Percentiles rank a stretch among this genome's conserved stretches.
These are phyloP conservation scores for Colletotrichum agaves DNA, from an alignment of 2,329 filamentous ascomycete genomes.

Conservation along the genomic window DNA sequence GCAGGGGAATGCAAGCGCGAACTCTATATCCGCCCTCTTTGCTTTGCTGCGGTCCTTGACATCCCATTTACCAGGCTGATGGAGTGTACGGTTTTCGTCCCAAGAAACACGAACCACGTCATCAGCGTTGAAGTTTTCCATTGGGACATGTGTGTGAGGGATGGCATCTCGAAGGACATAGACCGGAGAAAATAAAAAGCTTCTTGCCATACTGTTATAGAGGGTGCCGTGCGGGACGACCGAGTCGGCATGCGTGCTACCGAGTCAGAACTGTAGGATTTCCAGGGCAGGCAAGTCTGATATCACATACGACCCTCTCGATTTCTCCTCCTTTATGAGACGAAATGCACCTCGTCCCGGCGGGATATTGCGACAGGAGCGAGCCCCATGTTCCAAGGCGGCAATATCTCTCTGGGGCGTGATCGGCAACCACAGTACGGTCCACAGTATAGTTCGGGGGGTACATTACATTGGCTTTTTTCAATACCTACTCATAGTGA, in stretches of 20 bases:
- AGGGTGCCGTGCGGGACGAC: background rate
- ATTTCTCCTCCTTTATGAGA: constrained; percentile 4
- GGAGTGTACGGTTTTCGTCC: constrained; percentile 15
- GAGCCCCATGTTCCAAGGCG: constrained; percentile 6
- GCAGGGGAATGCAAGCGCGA: constrained; percentile 16
- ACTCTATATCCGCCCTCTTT: constrained; percentile 20
- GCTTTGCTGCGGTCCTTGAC: background rate
- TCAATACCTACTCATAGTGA: too few species aligned
- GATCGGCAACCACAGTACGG: too few species aligned
- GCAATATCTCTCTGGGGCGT: background rate
- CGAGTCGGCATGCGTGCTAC: background rate
- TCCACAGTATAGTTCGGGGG: too few species aligned
- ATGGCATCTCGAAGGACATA: background rate
- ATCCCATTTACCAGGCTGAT: background rate
- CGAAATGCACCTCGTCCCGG: background rate
- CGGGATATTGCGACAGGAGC: background rate
- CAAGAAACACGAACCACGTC: constrained; percentile 29
- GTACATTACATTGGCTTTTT: too few species aligned
- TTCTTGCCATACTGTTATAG: background rate
- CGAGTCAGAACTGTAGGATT: constrained; percentile 18
- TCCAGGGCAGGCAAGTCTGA: background rate
- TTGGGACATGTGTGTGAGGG: too few species aligned
- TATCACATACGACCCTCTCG: background rate
- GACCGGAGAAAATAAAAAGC: background rate
- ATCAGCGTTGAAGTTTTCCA: background rate